Base-by-base conservation (phyloP, 345 rosid genomes). In the Pseudoturritis turrita region DNA sequence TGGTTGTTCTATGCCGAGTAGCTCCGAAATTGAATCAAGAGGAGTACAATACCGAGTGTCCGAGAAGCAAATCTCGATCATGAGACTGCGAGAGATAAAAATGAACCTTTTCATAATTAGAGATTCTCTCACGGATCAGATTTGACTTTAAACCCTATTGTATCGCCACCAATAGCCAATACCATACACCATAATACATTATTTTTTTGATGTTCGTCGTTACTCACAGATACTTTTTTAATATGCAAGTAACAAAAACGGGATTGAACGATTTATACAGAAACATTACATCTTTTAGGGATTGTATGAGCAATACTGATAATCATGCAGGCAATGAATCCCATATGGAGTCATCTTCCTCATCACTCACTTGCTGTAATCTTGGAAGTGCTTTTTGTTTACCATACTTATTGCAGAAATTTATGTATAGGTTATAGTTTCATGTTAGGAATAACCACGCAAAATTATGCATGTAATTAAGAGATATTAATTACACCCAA, bases 221-320 rank as follows among this genome's bases (percentile, higher is more conserved):
- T n/a, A n/a, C n/a, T n/a, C n/a, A n/a, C n/a, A n/a, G n/a, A n/a
- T n/a, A n/a, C n/a, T n/a, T n/a, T n/a, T n/a, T n/a, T n/a, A n/a
- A n/a, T n/a, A n/a, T n/a, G n/a, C n/a, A n/a, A n/a, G n/a, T n/a
- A n/a, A n/a, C n/a, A n/a, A n/a, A n/a, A n/a, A n/a, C n/a, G n/a
- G n/a, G n/a, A n/a, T n/a, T n/a, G n/a, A n/a, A n/a, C n/a, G n/a
- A n/a, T n/a, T n/a, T n/a, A n/a, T n/a, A n/a, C n/a, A n/a, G n/a
- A n/a, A n/a, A n/a, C n/a, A n/a, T n/a, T 74, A 89, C 98, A 93
- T 94, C 96, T 83, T 91, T 88, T 65, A 89, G 61, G 43, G 96
- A 89, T 55, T 96, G 98, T 31, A 94, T 80, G 66, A 94, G 81
- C 83, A 94, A 83, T 68, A 81, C 72, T 56, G 96, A 87, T 66